Conservation (phyloP, 768 basidiomycete genomes). For the Amanita molliuscula region DNA sequence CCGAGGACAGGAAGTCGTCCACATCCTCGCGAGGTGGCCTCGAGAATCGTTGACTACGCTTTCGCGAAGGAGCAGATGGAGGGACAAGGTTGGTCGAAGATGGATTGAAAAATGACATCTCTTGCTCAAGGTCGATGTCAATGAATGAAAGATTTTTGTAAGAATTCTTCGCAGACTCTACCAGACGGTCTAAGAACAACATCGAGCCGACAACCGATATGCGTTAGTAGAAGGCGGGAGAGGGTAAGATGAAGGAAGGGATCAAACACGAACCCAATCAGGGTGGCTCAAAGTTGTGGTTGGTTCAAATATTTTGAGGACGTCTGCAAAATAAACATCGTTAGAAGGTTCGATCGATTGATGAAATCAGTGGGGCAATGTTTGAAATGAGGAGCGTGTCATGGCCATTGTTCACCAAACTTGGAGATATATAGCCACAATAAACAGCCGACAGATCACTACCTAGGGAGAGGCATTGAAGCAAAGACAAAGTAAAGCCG, state of each 20-base stretch:
- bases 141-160: constrained; percentile 3
- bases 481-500: constrained; percentile 8
- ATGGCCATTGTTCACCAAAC: constrained; percentile 23
- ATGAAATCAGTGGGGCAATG: constrained; percentile 4
- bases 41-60: constrained; percentile 33
- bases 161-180: constrained; percentile 14
- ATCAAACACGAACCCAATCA: constrained; percentile 4
- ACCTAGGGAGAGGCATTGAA: not conserved
- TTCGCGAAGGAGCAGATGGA: constrained; percentile 36
- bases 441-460: constrained; percentile 7
- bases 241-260: not conserved
- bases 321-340: constrained; percentile 9
- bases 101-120: constrained; percentile 49
- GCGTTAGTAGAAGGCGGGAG: not conserved
- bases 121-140: constrained; percentile 15
- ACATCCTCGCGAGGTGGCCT: constrained; percentile 34
- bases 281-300: constrained; percentile 5
- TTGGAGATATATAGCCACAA: constrained; percentile 14
- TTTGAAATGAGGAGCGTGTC: constrained; percentile 5
- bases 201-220: constrained; percentile 16
- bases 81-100: constrained; percentile 31
- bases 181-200: constrained; percentile 28
- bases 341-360: constrained; percentile 5
- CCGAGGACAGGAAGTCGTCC: constrained; percentile 64
- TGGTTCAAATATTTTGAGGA: not conserved